Evolutionary conservation across 257 asterid species (phyloP), one percentile per base, ranked within the genome.

Genomic region (Fraxinus cuspidata): DNA sequence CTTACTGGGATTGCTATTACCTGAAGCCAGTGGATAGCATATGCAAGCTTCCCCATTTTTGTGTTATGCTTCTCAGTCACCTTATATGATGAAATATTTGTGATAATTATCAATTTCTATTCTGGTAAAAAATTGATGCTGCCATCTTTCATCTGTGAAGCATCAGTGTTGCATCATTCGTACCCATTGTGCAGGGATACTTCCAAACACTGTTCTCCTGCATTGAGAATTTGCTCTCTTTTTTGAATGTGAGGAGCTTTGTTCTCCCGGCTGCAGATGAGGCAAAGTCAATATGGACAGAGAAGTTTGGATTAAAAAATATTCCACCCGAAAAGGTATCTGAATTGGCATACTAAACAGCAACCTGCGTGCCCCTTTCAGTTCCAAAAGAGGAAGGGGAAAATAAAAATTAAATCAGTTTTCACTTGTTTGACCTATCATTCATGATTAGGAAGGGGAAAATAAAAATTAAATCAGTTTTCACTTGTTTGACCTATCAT

Each of bases 181-280:
- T 63, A 63, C 34, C 69, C 19, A 23, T 25, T 63, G 69, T 67
- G 79, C 94, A 96, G 99, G 99, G 99, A 66, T 96, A 90, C 85
- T 96, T 96, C 76, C 95, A 92, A 83, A 38, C 88, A 73, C 87
- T 96, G 15, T 89, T 82, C 80, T 84, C 93, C 38, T 87, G 91
- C 85, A 81, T 89, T 18, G 91, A 89, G 86, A 86, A 89, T 77
- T 64, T 89, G 78, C 78, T 89, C 11, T 44, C 97, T 4, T 90
- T 83, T 79, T 77, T 96, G 88, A 84, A 87, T 19, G 88, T 96
- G 18, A 89, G 86, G 78, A 88, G 85, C 72, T 83, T 90, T 73
- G 96, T 96, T 71, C 98, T 96, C 82, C 99, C 99, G 28, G 97
- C 98, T 63, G 85, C 98, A 15, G 94, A 89, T 13, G 97, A 89